Percentiles rank a stretch among this genome's conserved stretches.
These are phyloP conservation scores for Paraconiothyrium brasiliense DNA, from an alignment of 2,329 filamentous ascomycete species.

Conservation along the genomic window DNA sequence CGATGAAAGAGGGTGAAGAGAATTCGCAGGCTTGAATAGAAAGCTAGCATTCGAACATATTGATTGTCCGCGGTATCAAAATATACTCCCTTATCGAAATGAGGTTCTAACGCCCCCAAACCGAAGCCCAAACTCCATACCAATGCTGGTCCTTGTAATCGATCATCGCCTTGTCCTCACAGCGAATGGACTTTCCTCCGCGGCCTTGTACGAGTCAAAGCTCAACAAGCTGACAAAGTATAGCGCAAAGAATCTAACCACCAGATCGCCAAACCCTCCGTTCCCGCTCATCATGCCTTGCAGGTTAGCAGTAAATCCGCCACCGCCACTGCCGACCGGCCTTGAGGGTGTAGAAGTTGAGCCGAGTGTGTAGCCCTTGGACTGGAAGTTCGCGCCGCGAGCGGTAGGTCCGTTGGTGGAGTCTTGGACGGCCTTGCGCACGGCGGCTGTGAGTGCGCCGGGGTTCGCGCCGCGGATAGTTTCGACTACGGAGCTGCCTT, in stretches of 20 bases:
- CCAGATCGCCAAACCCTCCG: constrained; percentile 49
- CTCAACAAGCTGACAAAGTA: constrained; percentile 58
- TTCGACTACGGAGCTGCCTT: constrained; percentile 54
- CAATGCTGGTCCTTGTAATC: background rate
- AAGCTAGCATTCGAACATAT: no score
- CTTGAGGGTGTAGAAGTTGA: constrained; percentile 37
- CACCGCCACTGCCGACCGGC: constrained; percentile 31
- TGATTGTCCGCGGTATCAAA: background rate
- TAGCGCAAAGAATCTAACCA: constrained; percentile 57
- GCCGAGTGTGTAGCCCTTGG: constrained; percentile 56
- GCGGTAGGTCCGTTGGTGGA: constrained; percentile 48
- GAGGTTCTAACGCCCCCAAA: background rate
- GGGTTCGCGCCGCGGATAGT: constrained; percentile 60
- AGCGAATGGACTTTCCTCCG: constrained; percentile 56
- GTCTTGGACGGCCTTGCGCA: constrained; percentile 56
- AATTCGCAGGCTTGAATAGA: no score
- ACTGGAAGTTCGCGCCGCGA: constrained; percentile 48
- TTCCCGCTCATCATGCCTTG: constrained; percentile 40
- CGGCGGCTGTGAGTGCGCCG: constrained; percentile 57
- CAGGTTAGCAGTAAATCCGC: constrained; percentile 33
- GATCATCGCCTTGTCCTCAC: constrained; percentile 39
- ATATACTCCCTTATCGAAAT: background rate
- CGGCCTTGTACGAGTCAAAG: constrained; percentile 55
- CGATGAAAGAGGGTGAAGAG: background rate
- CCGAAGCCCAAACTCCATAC: background rate